phyloP scores from a whole-genome alignment of 495 filamentous ascomycete species.

The Parathielavia hyrcaniae region DNA sequence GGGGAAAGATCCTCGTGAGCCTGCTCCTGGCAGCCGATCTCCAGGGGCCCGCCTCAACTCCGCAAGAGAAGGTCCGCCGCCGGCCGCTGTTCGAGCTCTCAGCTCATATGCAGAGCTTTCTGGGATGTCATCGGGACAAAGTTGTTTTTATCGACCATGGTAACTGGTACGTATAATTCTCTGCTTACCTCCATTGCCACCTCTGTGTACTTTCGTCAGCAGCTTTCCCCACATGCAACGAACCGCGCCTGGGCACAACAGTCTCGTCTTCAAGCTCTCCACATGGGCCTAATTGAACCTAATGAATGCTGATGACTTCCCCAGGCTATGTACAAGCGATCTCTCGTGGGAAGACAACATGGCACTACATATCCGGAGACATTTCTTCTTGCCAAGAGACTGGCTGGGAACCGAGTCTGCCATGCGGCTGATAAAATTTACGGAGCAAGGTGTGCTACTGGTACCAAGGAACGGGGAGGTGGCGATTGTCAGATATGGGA shows the following conservation, averaged over 20 bases:
- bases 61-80: not conserved
- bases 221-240: not conserved
- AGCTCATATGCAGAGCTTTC: not conserved
- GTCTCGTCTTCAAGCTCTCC: too few relatives aligned
- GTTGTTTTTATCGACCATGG: not conserved
- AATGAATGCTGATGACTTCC: not conserved
- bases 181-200: not conserved
- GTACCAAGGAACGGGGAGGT: constrained; percentile 5
- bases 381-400: constrained; percentile 2
- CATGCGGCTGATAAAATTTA: not conserved
- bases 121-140: constrained; percentile 1
- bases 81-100: not conserved
- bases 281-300: too few relatives aligned
- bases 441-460: constrained; percentile 1
- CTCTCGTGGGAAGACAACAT: not conserved
- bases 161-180: not conserved
- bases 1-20: not conserved
- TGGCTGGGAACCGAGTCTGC: constrained; percentile 5
- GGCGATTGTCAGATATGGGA: not conserved
- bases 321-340: constrained; percentile 3
- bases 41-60: not conserved
- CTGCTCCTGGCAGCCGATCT: constrained; percentile 1
- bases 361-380: not conserved
- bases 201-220: not conserved
- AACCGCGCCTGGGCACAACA: too few relatives aligned